Evolutionary conservation across 2,329 filamentous ascomycete genomes (phyloP), one percentile per base, ranked within the genome.

Genomic region (Bipolaris gigantea): DNA sequence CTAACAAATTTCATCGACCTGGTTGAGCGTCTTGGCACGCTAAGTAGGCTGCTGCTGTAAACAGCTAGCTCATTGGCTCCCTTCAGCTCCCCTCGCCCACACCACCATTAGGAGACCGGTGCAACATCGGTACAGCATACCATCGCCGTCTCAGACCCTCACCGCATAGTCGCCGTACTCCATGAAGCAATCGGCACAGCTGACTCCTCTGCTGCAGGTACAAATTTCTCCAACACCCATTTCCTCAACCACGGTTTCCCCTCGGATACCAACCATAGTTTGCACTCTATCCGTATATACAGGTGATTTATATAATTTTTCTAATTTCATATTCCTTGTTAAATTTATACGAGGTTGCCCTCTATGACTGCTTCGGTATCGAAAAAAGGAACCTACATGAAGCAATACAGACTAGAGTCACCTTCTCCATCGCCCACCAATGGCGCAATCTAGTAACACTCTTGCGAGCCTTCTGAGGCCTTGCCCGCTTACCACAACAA

Each of bases 1-100:
- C 36, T 27, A 35, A 36, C 45, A 56, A 56, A 54, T 42, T 53
- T 53, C 44, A 42, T 33, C 19, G 19, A 45, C 16, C 21, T 8
- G 10, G 15, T 33, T 19, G 11, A 10, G 19, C 27, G 41, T 19
- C 54, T 56, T 56, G 54, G 54, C 54, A 16, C 54, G 50, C 54
- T 56, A 56, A 30, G 1, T 56, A 56, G 34, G 1, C 27, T 11
- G 10, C 10, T 11, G 27, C 27, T 30, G 27, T 30, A 30, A 30
- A 30, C 23, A 10, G 3, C 11, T 45, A 50, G 41, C 52, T 32
- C 18, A 16, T 35, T n/a, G 3, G 19, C 35, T 38, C 19, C 18
- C 18, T 19, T 19, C 27, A 30, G 10, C 33, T 34, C 34, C 30
- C 19, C 39, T 36, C 36, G 13, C 32, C 33, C 32, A 44, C 21